Conservation (phyloP, 2,329 filamentous ascomycete genomes). For the Pestalotiopsis sp. region DNA sequence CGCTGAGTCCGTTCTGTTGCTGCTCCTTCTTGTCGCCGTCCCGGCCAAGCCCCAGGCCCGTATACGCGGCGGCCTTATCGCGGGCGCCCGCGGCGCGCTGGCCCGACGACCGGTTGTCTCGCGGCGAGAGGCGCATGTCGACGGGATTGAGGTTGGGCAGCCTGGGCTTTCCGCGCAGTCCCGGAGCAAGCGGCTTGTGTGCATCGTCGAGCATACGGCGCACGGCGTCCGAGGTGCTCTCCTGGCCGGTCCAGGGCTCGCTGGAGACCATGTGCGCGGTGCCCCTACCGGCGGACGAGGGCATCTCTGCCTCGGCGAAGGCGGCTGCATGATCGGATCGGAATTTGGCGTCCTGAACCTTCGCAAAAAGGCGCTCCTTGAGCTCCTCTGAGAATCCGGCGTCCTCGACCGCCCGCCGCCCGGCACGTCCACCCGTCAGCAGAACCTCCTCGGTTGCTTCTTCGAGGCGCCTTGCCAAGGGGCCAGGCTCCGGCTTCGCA, state of each 20-base stretch:
- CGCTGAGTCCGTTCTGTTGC: conserved; percentile 60
- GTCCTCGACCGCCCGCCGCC: conserved; percentile 62
- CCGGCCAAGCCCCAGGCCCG: conserved; percentile 42
- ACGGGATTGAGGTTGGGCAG: conserved; percentile 48
- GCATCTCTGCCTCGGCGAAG: conserved; percentile 51
- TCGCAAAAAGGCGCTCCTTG: conserved; percentile 59
- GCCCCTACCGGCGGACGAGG: conserved; percentile 65
- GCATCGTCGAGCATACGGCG: conserved; percentile 85
- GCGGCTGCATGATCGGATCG: conserved; percentile 51
- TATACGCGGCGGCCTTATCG: conserved; percentile 59
- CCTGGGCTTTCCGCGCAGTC: conserved; percentile 48
- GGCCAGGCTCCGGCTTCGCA: conserved; percentile 36
- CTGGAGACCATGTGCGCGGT: conserved; percentile 70
- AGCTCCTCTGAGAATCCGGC: conserved; percentile 67
- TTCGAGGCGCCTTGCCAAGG: conserved; percentile 60
- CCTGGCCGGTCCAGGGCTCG: conserved; percentile 77
- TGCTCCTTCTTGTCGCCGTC: conserved; percentile 32
- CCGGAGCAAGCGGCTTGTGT: conserved; percentile 66
- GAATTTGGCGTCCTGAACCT: conserved; percentile 59
- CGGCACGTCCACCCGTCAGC: conserved; percentile 59
- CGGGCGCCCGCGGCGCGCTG: conserved; percentile 56
- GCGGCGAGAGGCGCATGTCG: conserved; percentile 53
- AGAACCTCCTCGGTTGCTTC: conserved; percentile 67
- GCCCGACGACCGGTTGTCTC: conserved; percentile 43
- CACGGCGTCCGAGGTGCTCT: conserved; percentile 74